Percentiles rank a stretch among this genome's conserved stretches.
phyloP scores from a whole-genome alignment of 2,329 filamentous ascomycete genomes.

The Teratosphaeria nubilosa region DNA sequence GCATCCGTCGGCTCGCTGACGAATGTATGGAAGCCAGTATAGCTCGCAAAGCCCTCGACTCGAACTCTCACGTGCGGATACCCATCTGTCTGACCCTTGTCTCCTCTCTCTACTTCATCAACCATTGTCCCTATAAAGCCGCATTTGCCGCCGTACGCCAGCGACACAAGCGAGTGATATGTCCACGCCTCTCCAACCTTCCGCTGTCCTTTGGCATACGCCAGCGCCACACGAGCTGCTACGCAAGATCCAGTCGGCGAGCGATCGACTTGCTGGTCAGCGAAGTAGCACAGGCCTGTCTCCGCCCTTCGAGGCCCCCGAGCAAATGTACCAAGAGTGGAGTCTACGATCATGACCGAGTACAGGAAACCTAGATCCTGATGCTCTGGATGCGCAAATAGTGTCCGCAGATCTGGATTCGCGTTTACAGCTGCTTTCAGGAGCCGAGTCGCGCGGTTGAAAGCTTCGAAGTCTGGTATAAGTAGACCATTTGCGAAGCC shows the following conservation, averaged over 20 bases:
- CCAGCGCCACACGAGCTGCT: conserved; percentile 21
- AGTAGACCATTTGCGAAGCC: conserved; percentile 28
- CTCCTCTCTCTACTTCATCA: not conserved
- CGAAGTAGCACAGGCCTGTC: conserved; percentile 30
- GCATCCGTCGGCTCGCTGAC: not conserved
- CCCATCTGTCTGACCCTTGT: not conserved
- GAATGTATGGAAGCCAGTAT: not conserved
- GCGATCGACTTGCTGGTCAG: conserved; percentile 39
- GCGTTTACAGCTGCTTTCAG: conserved; percentile 26
- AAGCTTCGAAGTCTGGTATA: conserved; percentile 20
- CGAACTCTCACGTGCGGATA: not conserved
- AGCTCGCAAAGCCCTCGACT: not conserved
- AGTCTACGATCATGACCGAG: conserved; percentile 31
- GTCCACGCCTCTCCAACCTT: conserved; percentile 2
- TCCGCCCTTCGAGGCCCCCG: conserved; percentile 24
- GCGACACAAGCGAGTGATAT: conserved; percentile 11
- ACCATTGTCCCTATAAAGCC: conserved; percentile 8
- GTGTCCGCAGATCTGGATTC: conserved; percentile 18
- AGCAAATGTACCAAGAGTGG: conserved; percentile 10
- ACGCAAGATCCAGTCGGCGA: conserved; percentile 27
- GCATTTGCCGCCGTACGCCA: conserved; percentile 3
- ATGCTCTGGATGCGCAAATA: conserved; percentile 17
- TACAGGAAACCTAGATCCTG: conserved; percentile 27
- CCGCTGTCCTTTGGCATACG: conserved; percentile 6
- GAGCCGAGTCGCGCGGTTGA: conserved; percentile 24